These are phyloP conservation scores for Malassezia psittaci DNA, from an alignment of 1,284 basidiomycete species.

Conservation along the genomic window DNA sequence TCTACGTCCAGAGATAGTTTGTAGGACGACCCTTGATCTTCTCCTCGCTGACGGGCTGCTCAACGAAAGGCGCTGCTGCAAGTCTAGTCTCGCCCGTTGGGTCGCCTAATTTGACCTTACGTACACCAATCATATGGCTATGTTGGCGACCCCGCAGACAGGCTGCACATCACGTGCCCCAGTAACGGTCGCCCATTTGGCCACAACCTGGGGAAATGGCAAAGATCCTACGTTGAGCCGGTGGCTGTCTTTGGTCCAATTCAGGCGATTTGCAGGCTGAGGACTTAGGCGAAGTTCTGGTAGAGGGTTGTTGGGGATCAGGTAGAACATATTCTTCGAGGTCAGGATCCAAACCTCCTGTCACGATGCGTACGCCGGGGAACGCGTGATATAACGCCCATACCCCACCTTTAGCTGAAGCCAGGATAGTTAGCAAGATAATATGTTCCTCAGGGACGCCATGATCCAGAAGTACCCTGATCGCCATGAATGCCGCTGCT, in stretches of 20 bases:
- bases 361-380: slow-evolving; percentile 52
- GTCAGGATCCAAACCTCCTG: slow-evolving; percentile 39
- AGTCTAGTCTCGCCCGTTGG: neutral
- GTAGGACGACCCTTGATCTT: too few relatives aligned
- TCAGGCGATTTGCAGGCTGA: too few relatives aligned
- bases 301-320: too few relatives aligned
- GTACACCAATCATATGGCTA: neutral
- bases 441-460: slow-evolving; percentile 68
- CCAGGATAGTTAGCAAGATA: slow-evolving; percentile 63
- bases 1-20: neutral
- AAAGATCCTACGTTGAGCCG: slow-evolving; percentile 27
- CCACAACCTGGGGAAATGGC: slow-evolving; percentile 42
- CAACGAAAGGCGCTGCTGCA: neutral
- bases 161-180: slow-evolving; percentile 20
- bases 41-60: too few relatives aligned
- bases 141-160: too few relatives aligned
- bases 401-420: slow-evolving; percentile 67
- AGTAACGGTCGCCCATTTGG: slow-evolving; percentile 43
- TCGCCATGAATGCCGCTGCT: slow-evolving; percentile 88
- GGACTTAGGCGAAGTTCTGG: too few relatives aligned
- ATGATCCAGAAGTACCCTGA: slow-evolving; percentile 87
- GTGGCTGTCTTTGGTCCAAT: too few relatives aligned
- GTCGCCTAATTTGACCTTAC: neutral
- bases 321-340: slow-evolving; percentile 24
- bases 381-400: slow-evolving; percentile 70